Conservation (phyloP, 2,329 filamentous ascomycete genomes). For the Xylaria sp. region DNA sequence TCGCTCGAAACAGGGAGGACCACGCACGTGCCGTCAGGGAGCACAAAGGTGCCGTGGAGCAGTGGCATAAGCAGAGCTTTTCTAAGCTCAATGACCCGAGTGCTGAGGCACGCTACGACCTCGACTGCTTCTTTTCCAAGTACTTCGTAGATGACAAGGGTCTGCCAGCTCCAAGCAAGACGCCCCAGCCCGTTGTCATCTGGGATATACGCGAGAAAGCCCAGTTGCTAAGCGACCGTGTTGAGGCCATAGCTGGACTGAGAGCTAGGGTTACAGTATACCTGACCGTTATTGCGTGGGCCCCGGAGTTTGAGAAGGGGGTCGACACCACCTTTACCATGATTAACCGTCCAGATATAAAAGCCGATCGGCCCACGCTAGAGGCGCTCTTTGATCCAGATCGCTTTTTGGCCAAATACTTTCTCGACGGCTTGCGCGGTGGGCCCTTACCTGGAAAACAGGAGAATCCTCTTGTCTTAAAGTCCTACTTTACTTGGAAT, state of each 20-base stretch:
- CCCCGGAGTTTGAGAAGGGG: slow-evolving; percentile 18
- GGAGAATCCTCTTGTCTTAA: slow-evolving; percentile 11
- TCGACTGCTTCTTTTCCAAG: slow-evolving; percentile 26
- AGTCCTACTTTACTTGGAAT: background rate
- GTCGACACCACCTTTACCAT: slow-evolving; percentile 22
- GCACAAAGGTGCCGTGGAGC: slow-evolving; percentile 23
- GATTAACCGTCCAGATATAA: slow-evolving; percentile 23
- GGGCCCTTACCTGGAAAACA: slow-evolving; percentile 11
- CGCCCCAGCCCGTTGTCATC: slow-evolving; percentile 25
- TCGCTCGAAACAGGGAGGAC: slow-evolving; percentile 4
- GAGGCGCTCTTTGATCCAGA: slow-evolving; percentile 26
- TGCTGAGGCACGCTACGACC: slow-evolving; percentile 26
- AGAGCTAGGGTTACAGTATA: slow-evolving; percentile 2
- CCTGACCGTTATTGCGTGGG: slow-evolving; percentile 30
- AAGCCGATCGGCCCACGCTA: slow-evolving; percentile 16
- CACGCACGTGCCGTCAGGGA: slow-evolving; percentile 15
- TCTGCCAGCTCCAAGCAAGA: slow-evolving; percentile 24
- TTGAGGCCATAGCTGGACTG: slow-evolving; percentile 27
- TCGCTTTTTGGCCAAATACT: slow-evolving; percentile 33
- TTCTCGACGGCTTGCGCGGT: slow-evolving; percentile 25
- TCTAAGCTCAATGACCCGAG: slow-evolving; percentile 24
- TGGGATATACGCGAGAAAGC: slow-evolving; percentile 16
- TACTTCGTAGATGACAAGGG: slow-evolving; percentile 29
- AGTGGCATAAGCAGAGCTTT: slow-evolving; percentile 29
- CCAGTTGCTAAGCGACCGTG: background rate